Base-by-base conservation (phyloP, 805 yeast genomes). In the Metschnikowia drakensbergensis region DNA sequence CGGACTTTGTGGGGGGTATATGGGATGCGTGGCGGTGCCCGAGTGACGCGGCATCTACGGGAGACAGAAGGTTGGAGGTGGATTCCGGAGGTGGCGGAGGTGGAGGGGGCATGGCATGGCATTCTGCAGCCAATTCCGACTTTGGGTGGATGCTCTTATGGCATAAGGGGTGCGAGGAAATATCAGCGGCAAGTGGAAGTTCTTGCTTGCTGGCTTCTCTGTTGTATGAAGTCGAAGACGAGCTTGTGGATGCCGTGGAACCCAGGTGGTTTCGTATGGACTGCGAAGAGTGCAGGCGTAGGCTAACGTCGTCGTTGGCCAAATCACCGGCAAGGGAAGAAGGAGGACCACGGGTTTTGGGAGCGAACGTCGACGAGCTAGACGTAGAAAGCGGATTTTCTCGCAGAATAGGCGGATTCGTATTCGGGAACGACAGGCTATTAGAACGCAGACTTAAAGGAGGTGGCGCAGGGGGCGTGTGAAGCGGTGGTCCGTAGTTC, bases 11-110 rank as follows among this genome's bases (percentile, higher is more conserved):
- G 6, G 49, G 32, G 35, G 40, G 34, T 9, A 40, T 33, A 6
- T 31, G 35, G 29, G 42, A 13, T 23, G 35, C 40, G 7, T 40
- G 37, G 6, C 7, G 6, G 10, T 26, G 37, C 10, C 38, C 11
- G n/a, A 42, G 45, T 7, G 32, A 17, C 7, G 17, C 30, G 6
- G n/a, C 17, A 6, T 33, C 37, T 27, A 26, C 17, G 17, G 45
- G 45, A 10, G 37, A 33, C 37, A 33, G 45, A 22, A 42, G 17
- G n/a, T 13, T 32, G 32, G 37, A 32, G 23, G 25, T 32, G 36
- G 44, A 25, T 26, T 42, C 45, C 5, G 45, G 38, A 33, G 32
- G 45, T 6, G 37, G 45, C 3, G 45, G 39, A 25, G 39, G 45
- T 6, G 45, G 45, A 26, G 27, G 17, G 17, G 17, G 45, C 45